A percentile compares a stretch with the other conserved stretches of the same genome.
phyloP scores from a whole-genome alignment of 495 filamentous ascomycete species.

The Hypoxylon lienhwacheense region DNA sequence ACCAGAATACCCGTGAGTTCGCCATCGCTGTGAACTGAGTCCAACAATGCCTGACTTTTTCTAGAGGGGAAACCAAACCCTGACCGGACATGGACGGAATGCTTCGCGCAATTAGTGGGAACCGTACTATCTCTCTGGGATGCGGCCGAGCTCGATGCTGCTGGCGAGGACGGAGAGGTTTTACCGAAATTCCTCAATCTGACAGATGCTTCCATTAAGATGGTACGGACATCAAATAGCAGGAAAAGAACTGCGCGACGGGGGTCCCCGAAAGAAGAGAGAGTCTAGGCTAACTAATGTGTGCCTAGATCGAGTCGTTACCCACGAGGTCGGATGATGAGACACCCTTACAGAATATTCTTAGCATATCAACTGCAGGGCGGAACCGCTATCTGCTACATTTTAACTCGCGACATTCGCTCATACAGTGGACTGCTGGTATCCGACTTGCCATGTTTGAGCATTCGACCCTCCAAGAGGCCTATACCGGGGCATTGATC shows the following conservation, averaged over 20 bases:
- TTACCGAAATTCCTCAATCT: slow-evolving; percentile 95
- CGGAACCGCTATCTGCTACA: slow-evolving; percentile 94
- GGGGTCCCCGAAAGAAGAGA: neutral
- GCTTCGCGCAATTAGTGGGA: slow-evolving; percentile 93
- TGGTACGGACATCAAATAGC: slow-evolving; percentile 61
- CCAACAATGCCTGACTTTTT: slow-evolving; percentile 28
- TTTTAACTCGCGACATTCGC: slow-evolving; percentile 90
- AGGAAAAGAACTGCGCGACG: neutral
- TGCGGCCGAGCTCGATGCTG: slow-evolving; percentile 86
- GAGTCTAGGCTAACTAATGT: slow-evolving; percentile 19
- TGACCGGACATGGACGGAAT: slow-evolving; percentile 93
- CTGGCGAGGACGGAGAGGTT: slow-evolving; percentile 79
- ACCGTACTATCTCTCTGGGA: slow-evolving; percentile 97
- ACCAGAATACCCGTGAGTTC: slow-evolving; percentile 80
- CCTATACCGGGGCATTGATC: slow-evolving; percentile 93
- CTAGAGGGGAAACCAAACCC: slow-evolving; percentile 81
- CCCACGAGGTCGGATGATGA: slow-evolving; percentile 76
- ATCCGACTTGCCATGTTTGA: slow-evolving; percentile 96
- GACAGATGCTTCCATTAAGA: slow-evolving; percentile 94
- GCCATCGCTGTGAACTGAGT: neutral
- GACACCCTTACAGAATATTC: slow-evolving; percentile 83
- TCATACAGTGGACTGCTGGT: slow-evolving; percentile 94
- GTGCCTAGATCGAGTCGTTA: slow-evolving; percentile 77
- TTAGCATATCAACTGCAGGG: slow-evolving; percentile 92
- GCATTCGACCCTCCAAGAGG: slow-evolving; percentile 88